phyloP scores from a whole-genome alignment of 1,284 basidiomycete species.

The Dichomitus squalens region DNA sequence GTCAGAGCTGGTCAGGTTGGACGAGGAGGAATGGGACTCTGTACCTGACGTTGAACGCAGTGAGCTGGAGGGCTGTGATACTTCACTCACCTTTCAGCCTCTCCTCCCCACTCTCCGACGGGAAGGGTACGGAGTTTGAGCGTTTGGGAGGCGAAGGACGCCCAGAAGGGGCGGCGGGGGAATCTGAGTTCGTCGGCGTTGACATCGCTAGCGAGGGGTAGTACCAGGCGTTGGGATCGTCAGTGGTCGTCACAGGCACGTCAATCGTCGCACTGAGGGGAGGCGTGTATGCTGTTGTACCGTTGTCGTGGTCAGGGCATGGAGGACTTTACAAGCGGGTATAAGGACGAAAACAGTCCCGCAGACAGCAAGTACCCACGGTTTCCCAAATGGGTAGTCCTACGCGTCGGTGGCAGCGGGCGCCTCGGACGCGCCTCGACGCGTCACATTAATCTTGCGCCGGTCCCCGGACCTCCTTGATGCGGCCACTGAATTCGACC shows the following conservation, averaged over 20 bases:
- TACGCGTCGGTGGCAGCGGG: too few relatives aligned
- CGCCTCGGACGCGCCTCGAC: too few relatives aligned
- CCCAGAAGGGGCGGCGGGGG: background rate
- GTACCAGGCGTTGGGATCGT: background rate
- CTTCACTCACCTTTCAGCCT: slow-evolving; percentile 12
- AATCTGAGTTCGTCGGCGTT: background rate
- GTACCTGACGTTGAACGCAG: background rate
- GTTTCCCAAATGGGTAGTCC: too few relatives aligned
- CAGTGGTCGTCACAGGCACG: background rate
- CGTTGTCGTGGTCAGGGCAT: background rate
- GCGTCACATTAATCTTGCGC: too few relatives aligned
- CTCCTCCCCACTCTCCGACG: slow-evolving; percentile 5
- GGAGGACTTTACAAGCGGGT: background rate
- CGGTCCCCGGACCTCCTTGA: too few relatives aligned
- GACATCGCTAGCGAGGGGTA: slow-evolving; percentile 3
- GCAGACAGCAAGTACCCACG: too few relatives aligned
- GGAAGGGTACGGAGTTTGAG: slow-evolving; percentile 21
- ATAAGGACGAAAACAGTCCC: background rate
- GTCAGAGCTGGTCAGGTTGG: slow-evolving; percentile 40
- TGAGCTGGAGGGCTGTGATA: background rate
- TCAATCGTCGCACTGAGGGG: background rate
- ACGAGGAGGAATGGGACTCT: slow-evolving; percentile 34
- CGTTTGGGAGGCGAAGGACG: slow-evolving; percentile 7
- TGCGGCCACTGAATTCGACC: too few relatives aligned
- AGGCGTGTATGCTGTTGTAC: background rate